Evolutionary conservation across 2,329 filamentous ascomycete species (phyloP), one percentile per base, ranked within the genome.

Genomic region (Epichloe scottii): DNA sequence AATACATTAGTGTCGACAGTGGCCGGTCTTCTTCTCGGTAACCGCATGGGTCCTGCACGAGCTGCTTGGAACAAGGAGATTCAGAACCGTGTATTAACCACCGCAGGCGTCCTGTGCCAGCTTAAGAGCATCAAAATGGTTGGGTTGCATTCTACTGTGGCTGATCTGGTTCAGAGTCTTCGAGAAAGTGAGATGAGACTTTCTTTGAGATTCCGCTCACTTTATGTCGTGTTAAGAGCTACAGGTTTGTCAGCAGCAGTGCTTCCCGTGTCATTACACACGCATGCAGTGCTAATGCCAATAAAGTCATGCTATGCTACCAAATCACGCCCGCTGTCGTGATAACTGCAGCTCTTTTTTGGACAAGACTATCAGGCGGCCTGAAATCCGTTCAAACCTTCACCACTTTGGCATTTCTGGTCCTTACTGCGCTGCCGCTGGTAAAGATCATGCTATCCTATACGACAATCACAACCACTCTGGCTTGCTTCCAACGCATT

Each of bases 41-140:
- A 60, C 62, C 53, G 67, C 68, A 57, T 72, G 65, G 55, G 70
- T 64, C 17, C 68, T 63, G 46, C 75, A 61, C 1, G 67, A 68
- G 2, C 46, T 14, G 39, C 51, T 4, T 69, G 66, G 66, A 59
- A 61, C 3, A 50, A 55, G 34, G 60, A 59, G 15, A 60, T 62
- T 10, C 59, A 69, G 46, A 55, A 55, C n/a, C 62, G 0, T 55
- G 57, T 3, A 58, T 64, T 6, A 26, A 26, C 0, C 23, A 26
- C 23, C 23, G 23, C 23, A 26, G 23, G 23, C 23, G 23, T 26
- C 33, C 60, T 70, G 1, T 50, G 54, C 4, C 59, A 61, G 7
- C 65, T 70, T 55, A 69, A 67, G 47, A 59, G 59, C 19, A 54
- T 70, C 33, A 69, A 69, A 46, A 65, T 69, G 59, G 60, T 62